A percentile compares a stretch with the other conserved stretches of the same genome.
Evolutionary conservation across 768 basidiomycete genomes (phyloP).

Genomic region (Boletus reticuloceps): DNA sequence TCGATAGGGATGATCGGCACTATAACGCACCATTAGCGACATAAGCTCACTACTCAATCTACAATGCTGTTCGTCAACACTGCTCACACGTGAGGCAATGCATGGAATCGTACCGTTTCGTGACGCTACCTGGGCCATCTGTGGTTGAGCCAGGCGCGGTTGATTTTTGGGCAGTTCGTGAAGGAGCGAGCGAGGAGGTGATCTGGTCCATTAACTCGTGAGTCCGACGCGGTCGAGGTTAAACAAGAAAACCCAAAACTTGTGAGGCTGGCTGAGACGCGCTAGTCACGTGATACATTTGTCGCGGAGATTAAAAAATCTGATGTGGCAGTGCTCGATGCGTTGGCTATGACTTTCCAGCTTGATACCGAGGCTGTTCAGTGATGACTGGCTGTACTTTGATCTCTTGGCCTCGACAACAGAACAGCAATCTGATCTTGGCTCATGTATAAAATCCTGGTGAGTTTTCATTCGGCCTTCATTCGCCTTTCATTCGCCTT

Average conservation of each 20-base stretch:
- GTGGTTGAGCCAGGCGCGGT: conserved; percentile 48
- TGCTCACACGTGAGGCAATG: not conserved
- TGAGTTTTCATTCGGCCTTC: not conserved
- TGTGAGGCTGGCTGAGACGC: conserved; percentile 18
- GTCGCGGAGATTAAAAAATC: not conserved
- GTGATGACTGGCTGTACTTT: no score
- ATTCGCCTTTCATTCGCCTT: not conserved
- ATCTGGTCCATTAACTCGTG: conserved; percentile 64
- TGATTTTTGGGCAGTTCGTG: conserved; percentile 58
- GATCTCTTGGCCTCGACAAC: no score
- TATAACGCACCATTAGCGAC: conserved; percentile 75
- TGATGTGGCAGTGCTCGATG: no score
- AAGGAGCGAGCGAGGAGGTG: conserved; percentile 57
- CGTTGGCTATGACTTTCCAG: no score
- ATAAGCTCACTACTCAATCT: conserved; percentile 84
- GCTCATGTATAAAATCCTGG: not conserved
- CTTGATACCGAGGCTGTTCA: no score
- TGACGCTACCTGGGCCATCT: conserved; percentile 72
- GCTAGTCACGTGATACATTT: conserved; percentile 26
- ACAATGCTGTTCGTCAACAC: conserved; percentile 2
- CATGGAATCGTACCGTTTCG: conserved; percentile 63
- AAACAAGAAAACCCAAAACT: conserved; percentile 5
- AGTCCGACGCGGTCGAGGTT: not conserved
- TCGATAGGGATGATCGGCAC: not conserved
- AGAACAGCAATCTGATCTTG: not conserved